phyloP scores from a whole-genome alignment of 1,284 basidiomycete species.

The Ganoderma lingzhi region DNA sequence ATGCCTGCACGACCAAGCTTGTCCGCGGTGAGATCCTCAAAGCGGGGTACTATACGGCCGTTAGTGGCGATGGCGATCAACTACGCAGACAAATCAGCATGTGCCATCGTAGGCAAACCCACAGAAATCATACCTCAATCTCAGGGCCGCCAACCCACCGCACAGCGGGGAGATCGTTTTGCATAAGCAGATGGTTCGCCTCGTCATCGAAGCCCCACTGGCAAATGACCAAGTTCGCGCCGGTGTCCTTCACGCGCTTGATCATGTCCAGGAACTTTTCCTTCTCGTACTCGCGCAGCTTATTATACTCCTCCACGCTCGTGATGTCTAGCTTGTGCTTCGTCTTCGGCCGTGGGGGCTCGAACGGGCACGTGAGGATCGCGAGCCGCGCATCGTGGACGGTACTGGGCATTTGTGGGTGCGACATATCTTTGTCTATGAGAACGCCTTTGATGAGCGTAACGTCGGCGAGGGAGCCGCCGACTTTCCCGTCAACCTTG shows the following conservation, averaged over 20 bases:
- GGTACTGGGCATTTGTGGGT: conserved; percentile 95
- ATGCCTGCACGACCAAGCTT: conserved; percentile 95
- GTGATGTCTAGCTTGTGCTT: conserved; percentile 99
- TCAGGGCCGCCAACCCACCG: conserved; percentile 99
- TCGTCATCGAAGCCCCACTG: conserved; percentile 99
- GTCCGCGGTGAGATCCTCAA: conserved; percentile 91
- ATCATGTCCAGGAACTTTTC: conserved; percentile 98
- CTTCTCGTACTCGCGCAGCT: conserved; percentile 94
- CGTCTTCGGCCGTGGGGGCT: conserved; percentile 98
- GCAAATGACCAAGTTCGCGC: conserved; percentile 98
- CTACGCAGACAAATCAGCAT: conserved; percentile 48
- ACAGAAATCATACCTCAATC: conserved; percentile 77
- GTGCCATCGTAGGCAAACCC: neutral
- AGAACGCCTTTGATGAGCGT: conserved; percentile 94
- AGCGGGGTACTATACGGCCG: conserved; percentile 97
- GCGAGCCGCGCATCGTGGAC: conserved; percentile 93
- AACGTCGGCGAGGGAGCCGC: conserved; percentile 95
- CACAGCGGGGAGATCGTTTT: conserved; percentile 97
- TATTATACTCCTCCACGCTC: conserved; percentile 97
- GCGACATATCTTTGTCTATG: conserved; percentile 99
- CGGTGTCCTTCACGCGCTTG: conserved; percentile 95
- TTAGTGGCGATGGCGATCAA: conserved; percentile 99
- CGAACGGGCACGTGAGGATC: conserved; percentile 98
- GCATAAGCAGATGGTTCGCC: conserved; percentile 97
- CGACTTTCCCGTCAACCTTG: conserved; percentile 99